Base-by-base conservation (phyloP, 805 yeast genomes). In the Candida gorgasii region DNA sequence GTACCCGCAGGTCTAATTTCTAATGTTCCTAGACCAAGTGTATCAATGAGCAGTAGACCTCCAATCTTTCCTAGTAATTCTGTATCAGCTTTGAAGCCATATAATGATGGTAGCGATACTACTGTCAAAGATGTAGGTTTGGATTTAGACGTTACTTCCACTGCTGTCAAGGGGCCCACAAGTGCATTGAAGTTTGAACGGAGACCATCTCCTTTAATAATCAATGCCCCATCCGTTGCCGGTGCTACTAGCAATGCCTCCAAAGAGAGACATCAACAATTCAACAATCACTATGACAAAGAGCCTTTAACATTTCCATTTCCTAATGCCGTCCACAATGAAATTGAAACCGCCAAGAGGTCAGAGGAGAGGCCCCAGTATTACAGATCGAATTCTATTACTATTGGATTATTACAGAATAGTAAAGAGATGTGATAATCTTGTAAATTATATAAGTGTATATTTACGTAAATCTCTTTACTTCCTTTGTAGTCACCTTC, bases 251-350 rank as follows among this genome's bases (percentile, higher is more conserved):
- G 38, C 4, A 46, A 46, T 28, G 37, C 48, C 2, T 29, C 47
- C 8, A 50, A 53, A 12, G 53, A 45, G 13, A 20, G 37, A 27
- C 48, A 61, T 39, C 49, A 54, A 46, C 59, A 55, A 31, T 72
- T 59, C 57, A 67, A 65, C 30, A 76, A 75, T 45, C 80, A 76
- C 47, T 75, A 75, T 52, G 63, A 63, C 37, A 74, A 71, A 42
- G 71, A 84, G 56, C 71, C 68, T n/a, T 50, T 57, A 5, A 48
- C 53, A 23, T 53, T 55, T n/a, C 73, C 76, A 13, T 68, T 71
- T 44, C 73, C 74, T 2, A 55, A 59, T 27, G 66, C 75, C 1
- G 49, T 60, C 19, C 76, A 70, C 53, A 53, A 63, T 42, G 71
- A 64, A 26, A 20, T 38, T 6, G 73, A 65, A 42, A 58, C 56